Evolutionary conservation across 345 rosid genomes (phyloP), one percentile per base, ranked within the genome.

Genomic region (Carallia brachiata): DNA sequence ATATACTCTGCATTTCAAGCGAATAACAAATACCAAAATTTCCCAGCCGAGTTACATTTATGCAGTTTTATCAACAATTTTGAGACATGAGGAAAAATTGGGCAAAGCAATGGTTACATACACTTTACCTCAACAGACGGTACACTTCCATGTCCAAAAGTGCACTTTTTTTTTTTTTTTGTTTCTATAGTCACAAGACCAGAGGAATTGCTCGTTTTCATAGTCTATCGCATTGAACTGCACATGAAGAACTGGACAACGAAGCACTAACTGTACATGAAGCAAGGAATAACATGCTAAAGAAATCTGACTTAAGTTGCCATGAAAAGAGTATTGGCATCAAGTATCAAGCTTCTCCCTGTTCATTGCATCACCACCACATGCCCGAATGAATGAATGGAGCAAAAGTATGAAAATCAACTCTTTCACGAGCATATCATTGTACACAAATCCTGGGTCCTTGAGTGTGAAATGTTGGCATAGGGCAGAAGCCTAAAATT

Each of bases 381-480:
- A 55, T 7, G 60, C 31, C 32, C 9, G 60, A 56, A 30, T 19
- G 31, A 55, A 56, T 19, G 31, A 56, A 56, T 1, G 50, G 60
- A 56, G 31, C 60, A 23, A 27, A 13, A 13, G 12, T 13, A 23
- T 30, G 31, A 27, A 56, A 19, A 56, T 56, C 0, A 19, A 30
- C 15, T 13, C 31, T 36, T 59, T 72, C 61, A 72, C 15, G 88
- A 82, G 87, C 95, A 90, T 67, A 91, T 77, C 78, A 91, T 78
- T 61, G 88, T 83, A 83, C 98, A 93, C 70, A 93, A 79, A 75
- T 91, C 93, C 73, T 52, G 73, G 60, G 79, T 80, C 75, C 97
- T 85, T 59, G 81, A 83, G 54, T 64, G 78, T 10, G 97, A 81
- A 39, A 93, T 79, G 71, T 88, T 83, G 47, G 89, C 83, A 74